phyloP scores from a whole-genome alignment of 176 grass and related monocot species.

The Avena insularis region DNA sequence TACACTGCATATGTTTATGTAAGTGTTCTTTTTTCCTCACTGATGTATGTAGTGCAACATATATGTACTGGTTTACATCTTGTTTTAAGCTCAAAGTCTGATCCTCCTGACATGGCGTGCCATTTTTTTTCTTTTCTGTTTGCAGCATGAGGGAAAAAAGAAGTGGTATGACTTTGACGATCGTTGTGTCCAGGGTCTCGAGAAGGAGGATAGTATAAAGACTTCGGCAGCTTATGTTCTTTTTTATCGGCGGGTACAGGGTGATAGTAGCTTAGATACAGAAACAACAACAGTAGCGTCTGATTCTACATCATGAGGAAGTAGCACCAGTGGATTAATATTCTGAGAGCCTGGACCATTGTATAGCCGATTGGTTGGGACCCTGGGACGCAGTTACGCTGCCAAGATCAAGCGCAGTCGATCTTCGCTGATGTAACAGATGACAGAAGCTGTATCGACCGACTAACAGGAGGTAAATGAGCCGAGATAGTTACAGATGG shows the following conservation, averaged over 20 bases:
- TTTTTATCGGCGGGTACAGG: slow-evolving; percentile 75
- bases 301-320: slow-evolving; percentile 45
- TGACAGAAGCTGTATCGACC: background rate
- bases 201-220: slow-evolving; percentile 78
- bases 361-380: slow-evolving; percentile 54
- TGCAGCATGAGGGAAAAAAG: slow-evolving; percentile 69
- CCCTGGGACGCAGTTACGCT: background rate
- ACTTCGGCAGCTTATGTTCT: slow-evolving; percentile 95
- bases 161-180: slow-evolving; percentile 92
- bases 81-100: background rate
- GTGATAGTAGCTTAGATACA: slow-evolving; percentile 54
- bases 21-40: slow-evolving; percentile 41
- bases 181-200: slow-evolving; percentile 55
- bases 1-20: slow-evolving; percentile 93
- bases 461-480: background rate
- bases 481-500: slow-evolving; percentile 4
- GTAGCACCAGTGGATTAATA: background rate
- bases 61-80: background rate
- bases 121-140: slow-evolving; percentile 14
- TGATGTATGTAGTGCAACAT: background rate
- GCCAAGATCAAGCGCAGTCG: background rate
- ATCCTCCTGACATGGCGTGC: background rate
- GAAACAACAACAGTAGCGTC: slow-evolving; percentile 39
- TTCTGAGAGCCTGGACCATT: slow-evolving; percentile 35
- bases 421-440: background rate